Conservation (phyloP, 192 early-diverging fungal species). For the Coemansia sp. region DNA sequence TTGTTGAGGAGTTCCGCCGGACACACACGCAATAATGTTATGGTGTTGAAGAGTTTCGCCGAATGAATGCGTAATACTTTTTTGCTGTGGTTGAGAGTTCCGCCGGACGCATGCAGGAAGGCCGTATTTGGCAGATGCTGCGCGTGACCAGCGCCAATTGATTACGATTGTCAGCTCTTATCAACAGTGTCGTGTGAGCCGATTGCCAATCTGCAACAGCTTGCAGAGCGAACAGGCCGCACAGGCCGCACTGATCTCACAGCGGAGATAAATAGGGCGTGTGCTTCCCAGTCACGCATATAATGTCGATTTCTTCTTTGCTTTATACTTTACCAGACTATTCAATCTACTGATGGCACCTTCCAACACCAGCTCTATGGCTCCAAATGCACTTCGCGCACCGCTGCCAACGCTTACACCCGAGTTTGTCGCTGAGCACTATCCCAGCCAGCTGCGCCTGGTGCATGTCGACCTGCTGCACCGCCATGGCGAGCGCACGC, state of each 20-base stretch:
- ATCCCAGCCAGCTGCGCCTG: conserved; percentile 46
- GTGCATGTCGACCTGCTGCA: conserved; percentile 56
- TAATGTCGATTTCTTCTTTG: background rate
- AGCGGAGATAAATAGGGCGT: background rate
- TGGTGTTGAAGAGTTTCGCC: too few relatives aligned
- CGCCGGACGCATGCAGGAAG: background rate
- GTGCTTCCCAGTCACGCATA: background rate
- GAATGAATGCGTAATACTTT: too few relatives aligned
- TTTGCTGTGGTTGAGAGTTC: too few relatives aligned
- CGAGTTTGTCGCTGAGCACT: conserved; percentile 47
- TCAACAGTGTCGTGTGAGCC: conserved; percentile 2
- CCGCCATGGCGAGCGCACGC: conserved; percentile 55
- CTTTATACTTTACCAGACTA: background rate
- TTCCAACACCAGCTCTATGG: conserved; percentile 10
- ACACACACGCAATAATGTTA: conserved; percentile 6
- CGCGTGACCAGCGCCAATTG: conserved; percentile 4
- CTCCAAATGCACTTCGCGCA: conserved; percentile 16
- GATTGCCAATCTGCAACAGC: background rate
- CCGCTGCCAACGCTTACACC: conserved; percentile 40
- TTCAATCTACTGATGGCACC: conserved; percentile 8
- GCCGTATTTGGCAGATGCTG: background rate
- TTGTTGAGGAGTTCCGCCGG: conserved; percentile 58
- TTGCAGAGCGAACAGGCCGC: background rate
- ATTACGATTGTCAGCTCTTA: background rate
- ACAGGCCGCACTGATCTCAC: background rate